These are phyloP conservation scores for Eucalyptus microcorys DNA, from an alignment of 345 rosid species.

Conservation along the genomic window DNA sequence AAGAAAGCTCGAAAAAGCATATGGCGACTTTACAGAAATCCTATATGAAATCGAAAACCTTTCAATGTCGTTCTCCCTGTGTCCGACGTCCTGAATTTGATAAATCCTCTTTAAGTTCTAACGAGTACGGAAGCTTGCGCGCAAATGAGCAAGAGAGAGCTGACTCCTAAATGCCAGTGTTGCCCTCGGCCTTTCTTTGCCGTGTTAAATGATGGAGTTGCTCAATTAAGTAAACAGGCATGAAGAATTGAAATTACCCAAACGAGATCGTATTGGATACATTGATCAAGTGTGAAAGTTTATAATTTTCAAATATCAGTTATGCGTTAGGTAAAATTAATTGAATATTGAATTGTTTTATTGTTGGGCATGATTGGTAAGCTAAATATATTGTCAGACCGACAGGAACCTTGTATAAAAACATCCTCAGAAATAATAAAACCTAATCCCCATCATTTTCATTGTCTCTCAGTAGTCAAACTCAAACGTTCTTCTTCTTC, in stretches of 20 bases:
- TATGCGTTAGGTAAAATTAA: background rate
- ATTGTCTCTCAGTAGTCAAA: background rate
- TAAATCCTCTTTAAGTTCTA: background rate
- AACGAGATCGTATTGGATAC: background rate
- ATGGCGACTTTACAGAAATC: background rate
- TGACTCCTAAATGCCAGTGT: background rate
- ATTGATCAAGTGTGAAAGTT: background rate
- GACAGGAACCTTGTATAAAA: background rate
- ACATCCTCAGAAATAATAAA: background rate
- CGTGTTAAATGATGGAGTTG: background rate
- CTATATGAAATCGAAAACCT: background rate
- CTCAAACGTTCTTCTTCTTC: background rate
- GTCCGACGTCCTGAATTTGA: background rate
- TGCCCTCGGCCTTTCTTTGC: background rate
- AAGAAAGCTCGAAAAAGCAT: background rate
- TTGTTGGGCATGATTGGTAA: background rate
- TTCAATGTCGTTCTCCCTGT: background rate
- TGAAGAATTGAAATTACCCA: background rate
- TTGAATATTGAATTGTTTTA: background rate
- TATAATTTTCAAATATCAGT: background rate
- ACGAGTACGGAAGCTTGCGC: background rate
- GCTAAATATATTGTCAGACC: background rate
- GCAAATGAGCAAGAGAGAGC: background rate
- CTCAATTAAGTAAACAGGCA: background rate
- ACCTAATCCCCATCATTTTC: background rate